Conservation (phyloP, 2,329 filamentous ascomycete genomes). For the Fusarium temperatum region DNA sequence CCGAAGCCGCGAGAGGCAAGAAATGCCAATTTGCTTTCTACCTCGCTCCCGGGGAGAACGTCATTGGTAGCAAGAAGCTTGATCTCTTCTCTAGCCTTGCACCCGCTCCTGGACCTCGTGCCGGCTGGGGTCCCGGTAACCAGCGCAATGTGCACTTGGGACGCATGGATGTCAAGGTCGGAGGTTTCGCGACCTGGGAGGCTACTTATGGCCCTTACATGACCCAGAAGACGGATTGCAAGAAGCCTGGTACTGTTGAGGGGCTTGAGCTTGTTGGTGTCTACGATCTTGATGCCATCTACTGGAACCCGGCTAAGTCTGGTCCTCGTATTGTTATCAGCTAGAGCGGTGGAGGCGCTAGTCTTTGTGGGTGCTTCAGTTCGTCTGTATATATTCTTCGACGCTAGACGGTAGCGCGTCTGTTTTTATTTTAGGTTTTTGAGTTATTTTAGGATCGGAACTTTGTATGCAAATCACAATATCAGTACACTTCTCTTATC, state of each 20-base stretch:
- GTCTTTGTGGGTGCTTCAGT: background rate
- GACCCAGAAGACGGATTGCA: background rate
- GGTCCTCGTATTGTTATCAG: background rate
- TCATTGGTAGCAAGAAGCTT: background rate
- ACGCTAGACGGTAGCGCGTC: background rate
- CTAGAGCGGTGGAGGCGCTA: background rate
- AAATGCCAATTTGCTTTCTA: background rate
- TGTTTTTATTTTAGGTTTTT: too few species aligned
- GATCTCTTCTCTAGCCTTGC: background rate
- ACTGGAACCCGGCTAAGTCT: background rate
- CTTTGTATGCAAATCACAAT: background rate
- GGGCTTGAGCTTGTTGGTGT: constrained; percentile 4
- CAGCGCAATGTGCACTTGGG: background rate
- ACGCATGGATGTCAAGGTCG: background rate
- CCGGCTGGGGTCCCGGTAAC: background rate
- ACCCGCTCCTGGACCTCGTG: background rate
- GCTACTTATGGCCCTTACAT: background rate
- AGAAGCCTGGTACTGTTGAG: constrained; percentile 2
- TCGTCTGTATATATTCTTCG: background rate
- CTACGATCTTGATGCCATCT: background rate
- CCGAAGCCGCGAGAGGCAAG: background rate
- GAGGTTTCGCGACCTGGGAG: background rate
- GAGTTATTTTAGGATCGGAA: background rate
- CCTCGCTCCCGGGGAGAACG: background rate
- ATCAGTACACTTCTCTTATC: background rate